Evolutionary conservation across 78 protist species (phyloP).

Genomic region (Polysphondylium violaceum): DNA sequence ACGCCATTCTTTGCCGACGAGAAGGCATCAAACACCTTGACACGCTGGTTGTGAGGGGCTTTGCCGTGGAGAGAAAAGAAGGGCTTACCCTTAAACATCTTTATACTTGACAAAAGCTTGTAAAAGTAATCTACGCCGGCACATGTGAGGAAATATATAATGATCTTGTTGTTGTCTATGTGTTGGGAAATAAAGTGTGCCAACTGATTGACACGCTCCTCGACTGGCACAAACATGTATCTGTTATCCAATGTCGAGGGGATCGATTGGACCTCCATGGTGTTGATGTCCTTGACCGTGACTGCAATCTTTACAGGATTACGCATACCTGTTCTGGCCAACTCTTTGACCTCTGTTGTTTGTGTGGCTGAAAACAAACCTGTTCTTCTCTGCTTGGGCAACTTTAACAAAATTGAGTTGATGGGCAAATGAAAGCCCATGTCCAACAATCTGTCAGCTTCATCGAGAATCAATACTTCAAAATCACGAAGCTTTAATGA

Average conservation of each 20-base stretch:
- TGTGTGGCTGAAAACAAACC: slow-evolving; percentile 94
- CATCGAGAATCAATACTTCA: slow-evolving; percentile 94
- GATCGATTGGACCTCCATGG: slow-evolving; percentile 36
- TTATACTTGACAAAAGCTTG: background rate
- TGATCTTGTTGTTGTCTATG: slow-evolving; percentile 66
- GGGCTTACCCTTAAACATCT: background rate
- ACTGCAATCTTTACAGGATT: slow-evolving; percentile 87
- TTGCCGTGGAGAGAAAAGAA: slow-evolving; percentile 91
- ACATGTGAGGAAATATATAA: slow-evolving; percentile 94
- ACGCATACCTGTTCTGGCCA: slow-evolving; percentile 86
- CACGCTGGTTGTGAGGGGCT: slow-evolving; percentile 82
- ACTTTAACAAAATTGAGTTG: slow-evolving; percentile 48
- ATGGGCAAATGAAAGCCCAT: slow-evolving; percentile 85
- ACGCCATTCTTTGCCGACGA: slow-evolving; percentile 17
- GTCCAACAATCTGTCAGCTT: slow-evolving; percentile 90
- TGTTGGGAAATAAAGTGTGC: slow-evolving; percentile 35
- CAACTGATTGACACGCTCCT: slow-evolving; percentile 70
- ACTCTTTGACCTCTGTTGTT: slow-evolving; percentile 68
- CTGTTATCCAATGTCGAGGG: slow-evolving; percentile 71
- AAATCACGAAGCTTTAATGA: slow-evolving; percentile 63
- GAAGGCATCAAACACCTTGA: slow-evolving; percentile 39
- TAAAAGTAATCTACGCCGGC: slow-evolving; percentile 91
- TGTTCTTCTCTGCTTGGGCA: slow-evolving; percentile 93
- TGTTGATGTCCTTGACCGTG: slow-evolving; percentile 21
- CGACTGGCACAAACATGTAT: slow-evolving; percentile 20